Evolutionary conservation across 768 basidiomycete genomes (phyloP).

Genomic region (Mycena epipterygia): DNA sequence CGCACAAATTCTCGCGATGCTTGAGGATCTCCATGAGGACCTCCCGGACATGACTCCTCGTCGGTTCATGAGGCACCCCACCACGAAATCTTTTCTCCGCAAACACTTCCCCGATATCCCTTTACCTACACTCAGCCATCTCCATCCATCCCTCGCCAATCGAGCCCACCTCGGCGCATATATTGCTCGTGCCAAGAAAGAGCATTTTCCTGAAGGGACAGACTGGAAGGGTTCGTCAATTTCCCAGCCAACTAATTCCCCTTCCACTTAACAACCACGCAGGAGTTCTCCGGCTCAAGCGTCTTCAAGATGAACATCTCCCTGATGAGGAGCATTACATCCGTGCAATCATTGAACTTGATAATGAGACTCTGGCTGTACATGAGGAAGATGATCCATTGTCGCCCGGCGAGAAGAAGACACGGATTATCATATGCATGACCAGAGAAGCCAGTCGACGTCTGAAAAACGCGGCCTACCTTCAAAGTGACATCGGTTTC

Average conservation of each 20-base stretch:
- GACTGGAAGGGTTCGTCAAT: background rate
- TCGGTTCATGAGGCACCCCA: background rate
- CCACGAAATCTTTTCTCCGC: background rate
- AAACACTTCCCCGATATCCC: background rate
- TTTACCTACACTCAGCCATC: background rate
- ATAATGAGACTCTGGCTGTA: too few species aligned
- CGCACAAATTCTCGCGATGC: background rate
- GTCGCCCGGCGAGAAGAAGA: background rate
- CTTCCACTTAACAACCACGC: background rate
- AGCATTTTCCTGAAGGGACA: background rate
- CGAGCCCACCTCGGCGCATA: background rate
- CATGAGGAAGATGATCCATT: conserved; percentile 25
- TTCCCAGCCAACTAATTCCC: background rate
- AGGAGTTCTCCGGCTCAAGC: background rate
- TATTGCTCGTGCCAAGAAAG: background rate
- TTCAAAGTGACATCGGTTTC: conserved; percentile 37
- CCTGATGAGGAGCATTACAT: too few species aligned
- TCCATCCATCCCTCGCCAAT: conserved; percentile 5
- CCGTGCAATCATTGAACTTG: too few species aligned
- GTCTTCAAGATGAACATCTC: background rate
- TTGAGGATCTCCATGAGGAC: background rate
- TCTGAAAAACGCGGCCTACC: conserved; percentile 27
- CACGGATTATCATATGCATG: conserved; percentile 45
- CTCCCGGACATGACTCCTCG: background rate
- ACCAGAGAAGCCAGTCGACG: conserved; percentile 33